These are phyloP conservation scores for Ganoderma resinaceum DNA, from an alignment of 1,284 basidiomycete genomes.

Conservation along the genomic window DNA sequence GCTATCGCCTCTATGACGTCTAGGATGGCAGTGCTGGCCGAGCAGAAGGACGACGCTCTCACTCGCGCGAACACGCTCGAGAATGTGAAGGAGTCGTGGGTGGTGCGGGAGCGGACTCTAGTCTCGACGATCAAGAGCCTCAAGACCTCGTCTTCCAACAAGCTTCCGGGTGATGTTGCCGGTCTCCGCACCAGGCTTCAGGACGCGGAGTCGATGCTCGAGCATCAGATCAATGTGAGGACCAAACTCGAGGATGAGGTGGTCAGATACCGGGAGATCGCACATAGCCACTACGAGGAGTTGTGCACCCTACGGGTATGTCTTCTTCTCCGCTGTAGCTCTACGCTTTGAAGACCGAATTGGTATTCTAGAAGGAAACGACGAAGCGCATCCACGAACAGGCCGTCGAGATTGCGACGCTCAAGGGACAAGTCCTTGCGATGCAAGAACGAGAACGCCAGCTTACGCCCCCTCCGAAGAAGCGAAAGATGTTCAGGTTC, in stretches of 20 bases:
- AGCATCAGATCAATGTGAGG: not conserved
- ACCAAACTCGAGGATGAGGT: not conserved
- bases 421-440: not conserved
- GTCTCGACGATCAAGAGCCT: constrained; percentile 2
- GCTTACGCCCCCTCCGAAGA: not conserved
- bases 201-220: constrained; percentile 4
- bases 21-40: not conserved
- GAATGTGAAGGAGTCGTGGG: constrained; percentile 7
- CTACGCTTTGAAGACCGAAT: not conserved
- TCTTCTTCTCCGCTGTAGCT: not conserved
- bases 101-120: not conserved
- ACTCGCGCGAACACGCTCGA: constrained; percentile 4
- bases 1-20: not conserved
- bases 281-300: not conserved
- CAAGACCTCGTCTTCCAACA: too few relatives aligned
- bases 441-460: not conserved
- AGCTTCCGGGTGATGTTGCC: not conserved
- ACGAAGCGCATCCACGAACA: not conserved
- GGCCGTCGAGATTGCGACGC: constrained; percentile 1
- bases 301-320: not conserved
- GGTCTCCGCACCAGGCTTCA: not conserved
- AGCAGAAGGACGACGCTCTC: constrained; percentile 3
- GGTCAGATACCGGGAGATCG: not conserved
- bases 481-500: not conserved
- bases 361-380: not conserved